Conservation (phyloP, 176 grass and related monocot species). For the Aegilops tauschii region DNA sequence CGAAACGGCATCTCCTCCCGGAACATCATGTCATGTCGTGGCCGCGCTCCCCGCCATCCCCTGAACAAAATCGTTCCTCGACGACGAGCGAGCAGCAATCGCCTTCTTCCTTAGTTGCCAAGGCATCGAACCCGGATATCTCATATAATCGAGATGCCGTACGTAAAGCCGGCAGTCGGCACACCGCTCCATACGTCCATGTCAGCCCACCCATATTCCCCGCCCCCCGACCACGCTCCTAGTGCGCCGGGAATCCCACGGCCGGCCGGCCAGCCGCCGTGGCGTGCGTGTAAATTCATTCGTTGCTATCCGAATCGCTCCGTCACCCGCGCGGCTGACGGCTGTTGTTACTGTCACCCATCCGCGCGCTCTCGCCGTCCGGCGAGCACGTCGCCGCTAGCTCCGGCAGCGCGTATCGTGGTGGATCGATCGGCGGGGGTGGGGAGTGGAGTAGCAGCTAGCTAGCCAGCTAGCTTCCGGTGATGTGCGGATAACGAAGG, state of each 20-base stretch:
- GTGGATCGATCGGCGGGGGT: neutral
- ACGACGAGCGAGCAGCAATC: neutral
- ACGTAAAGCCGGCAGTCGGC: conserved; percentile 15
- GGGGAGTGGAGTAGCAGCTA: neutral
- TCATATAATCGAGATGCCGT: neutral
- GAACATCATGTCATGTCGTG: neutral
- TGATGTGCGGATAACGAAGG: conserved; percentile 28
- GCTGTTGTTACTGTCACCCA: neutral
- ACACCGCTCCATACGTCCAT: neutral
- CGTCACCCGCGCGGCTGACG: neutral
- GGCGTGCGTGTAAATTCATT: conserved; percentile 30
- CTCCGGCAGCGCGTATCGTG: neutral
- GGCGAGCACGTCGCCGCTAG: neutral
- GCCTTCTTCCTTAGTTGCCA: conserved; percentile 4
- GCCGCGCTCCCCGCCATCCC: neutral
- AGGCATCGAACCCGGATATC: conserved; percentile 14
- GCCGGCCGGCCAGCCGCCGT: neutral
- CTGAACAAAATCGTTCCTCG: conserved; percentile 35
- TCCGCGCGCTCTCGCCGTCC: neutral
- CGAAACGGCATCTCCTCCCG: neutral
- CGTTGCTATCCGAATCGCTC: conserved; percentile 20
- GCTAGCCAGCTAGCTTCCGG: neutral
- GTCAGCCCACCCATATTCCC: conserved; percentile 3
- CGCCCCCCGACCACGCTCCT: neutral
- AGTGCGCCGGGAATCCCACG: conserved; percentile 45